These are phyloP conservation scores for Colletotrichum graminicola DNA, from an alignment of 2,329 filamentous ascomycete genomes.

Conservation along the genomic window DNA sequence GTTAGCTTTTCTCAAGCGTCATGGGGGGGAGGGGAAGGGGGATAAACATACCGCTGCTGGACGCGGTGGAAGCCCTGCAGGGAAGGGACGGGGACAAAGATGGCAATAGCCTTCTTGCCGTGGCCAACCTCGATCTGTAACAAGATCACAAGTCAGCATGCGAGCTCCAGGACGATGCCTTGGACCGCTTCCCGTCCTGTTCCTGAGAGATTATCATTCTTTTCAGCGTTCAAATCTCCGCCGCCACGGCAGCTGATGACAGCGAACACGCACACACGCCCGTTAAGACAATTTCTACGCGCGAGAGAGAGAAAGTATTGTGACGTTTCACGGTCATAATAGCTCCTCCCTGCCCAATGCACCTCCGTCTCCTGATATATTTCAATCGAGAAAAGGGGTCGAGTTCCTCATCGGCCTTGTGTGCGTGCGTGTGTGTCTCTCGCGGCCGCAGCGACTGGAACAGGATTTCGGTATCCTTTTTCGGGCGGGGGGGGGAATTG, in stretches of 20 bases:
- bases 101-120: slow-evolving; percentile 99
- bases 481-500: background rate
- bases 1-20: background rate
- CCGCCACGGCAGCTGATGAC: slow-evolving; percentile 37
- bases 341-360: background rate
- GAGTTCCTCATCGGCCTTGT: background rate
- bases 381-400: slow-evolving; percentile 25
- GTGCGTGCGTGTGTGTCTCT: too few species aligned
- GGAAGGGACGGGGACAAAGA: slow-evolving; percentile 99
- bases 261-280: background rate
- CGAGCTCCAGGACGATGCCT: slow-evolving; percentile 78
- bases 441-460: slow-evolving; percentile 37
- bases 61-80: slow-evolving; percentile 99
- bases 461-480: slow-evolving; percentile 26
- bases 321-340: background rate
- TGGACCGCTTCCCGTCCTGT: slow-evolving; percentile 84
- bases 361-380: slow-evolving; percentile 27
- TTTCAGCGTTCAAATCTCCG: slow-evolving; percentile 45
- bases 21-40: slow-evolving; percentile 4
- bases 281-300: background rate
- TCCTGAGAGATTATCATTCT: slow-evolving; percentile 55
- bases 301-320: background rate
- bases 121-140: slow-evolving; percentile 99
- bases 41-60: slow-evolving; percentile 91
- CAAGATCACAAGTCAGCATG: slow-evolving; percentile 78